These are phyloP conservation scores for Komagataella pseudopastoris DNA, from an alignment of 805 yeast genomes.

Conservation along the genomic window DNA sequence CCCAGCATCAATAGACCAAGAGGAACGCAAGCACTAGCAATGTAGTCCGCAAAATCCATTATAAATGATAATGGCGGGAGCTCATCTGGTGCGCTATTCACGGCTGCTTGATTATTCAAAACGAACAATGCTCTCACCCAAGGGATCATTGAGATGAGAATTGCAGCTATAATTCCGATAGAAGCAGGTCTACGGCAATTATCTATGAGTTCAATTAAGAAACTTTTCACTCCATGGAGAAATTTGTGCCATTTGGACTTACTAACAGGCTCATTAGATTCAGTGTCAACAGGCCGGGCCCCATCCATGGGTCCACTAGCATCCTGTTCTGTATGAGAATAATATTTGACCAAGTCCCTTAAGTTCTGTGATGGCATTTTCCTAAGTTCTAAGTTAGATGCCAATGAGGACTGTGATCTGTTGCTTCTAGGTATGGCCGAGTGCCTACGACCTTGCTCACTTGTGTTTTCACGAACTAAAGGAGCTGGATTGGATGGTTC, in stretches of 20 bases:
- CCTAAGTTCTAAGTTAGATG: slow-evolving; percentile 12
- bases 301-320: not conserved
- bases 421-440: not conserved
- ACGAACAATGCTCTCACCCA: slow-evolving; percentile 69
- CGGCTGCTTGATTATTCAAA: slow-evolving; percentile 25
- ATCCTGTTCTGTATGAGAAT: slow-evolving; percentile 17
- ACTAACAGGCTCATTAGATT: not conserved
- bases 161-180: slow-evolving; percentile 47
- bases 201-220: slow-evolving; percentile 13
- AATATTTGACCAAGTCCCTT: slow-evolving; percentile 33
- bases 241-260: not conserved
- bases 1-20: slow-evolving; percentile 74
- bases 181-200: slow-evolving; percentile 65
- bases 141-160: slow-evolving; percentile 72
- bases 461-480: not conserved
- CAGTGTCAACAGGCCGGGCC: not conserved
- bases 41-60: slow-evolving; percentile 67
- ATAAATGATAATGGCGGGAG: slow-evolving; percentile 75
- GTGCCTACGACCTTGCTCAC: not conserved
- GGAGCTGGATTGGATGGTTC: not conserved
- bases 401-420: not conserved
- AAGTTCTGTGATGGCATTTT: slow-evolving; percentile 26
- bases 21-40: slow-evolving; percentile 85
- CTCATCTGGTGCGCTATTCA: slow-evolving; percentile 73
- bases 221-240: not conserved